Evolutionary conservation across 345 rosid species (phyloP), one percentile per base, ranked within the genome.

Genomic region (Moricandia moricandioides): DNA sequence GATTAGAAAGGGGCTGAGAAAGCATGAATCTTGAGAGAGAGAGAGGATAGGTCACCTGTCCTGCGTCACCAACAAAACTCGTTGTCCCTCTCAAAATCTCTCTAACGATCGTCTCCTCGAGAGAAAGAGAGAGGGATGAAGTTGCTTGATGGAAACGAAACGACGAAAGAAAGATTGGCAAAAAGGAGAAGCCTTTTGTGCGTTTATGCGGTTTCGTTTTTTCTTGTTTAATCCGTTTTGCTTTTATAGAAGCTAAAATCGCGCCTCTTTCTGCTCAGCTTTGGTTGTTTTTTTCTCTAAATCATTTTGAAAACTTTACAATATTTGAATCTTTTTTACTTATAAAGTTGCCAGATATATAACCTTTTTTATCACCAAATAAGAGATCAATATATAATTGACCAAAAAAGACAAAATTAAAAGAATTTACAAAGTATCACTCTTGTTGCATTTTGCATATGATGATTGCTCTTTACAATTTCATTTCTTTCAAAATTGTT

Each of bases 101-200:
- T 69, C 63, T 0, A 63, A 54, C 10, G 79, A 69, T 69, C 69
- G 67, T 40, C 63, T 62, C 64, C 65, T 54, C 65, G 56, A 61
- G 73, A 49, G 62, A 72, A 40, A 24, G 65, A 71, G 67, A 70
- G 70, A 69, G 71, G 63, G 71, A 65, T 9, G 6, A 39, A 62
- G 3, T 78, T 62, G 81, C 81, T 67, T 78, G 81, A 67, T 59
- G 69, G 76, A 75, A 80, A 70, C 72, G 69, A 43, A 43, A 57
- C n/a, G n/a, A n/a, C n/a, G 72, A 26, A 66, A 40, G 24, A 37
- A 64, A 16, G 75, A 76, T 8, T 52, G 37, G 21, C 49, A 47
- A 71, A 45, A 37, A 31, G 35, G n/a, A 43, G 43, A 45, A 70
- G 67, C 26, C 47, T 60, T 75, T 60, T 3, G 69, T 8, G 69